Evolutionary conservation across 2,329 filamentous ascomycete genomes (phyloP), one percentile per base, ranked within the genome.

Genomic region (Microdochium bolleyi): DNA sequence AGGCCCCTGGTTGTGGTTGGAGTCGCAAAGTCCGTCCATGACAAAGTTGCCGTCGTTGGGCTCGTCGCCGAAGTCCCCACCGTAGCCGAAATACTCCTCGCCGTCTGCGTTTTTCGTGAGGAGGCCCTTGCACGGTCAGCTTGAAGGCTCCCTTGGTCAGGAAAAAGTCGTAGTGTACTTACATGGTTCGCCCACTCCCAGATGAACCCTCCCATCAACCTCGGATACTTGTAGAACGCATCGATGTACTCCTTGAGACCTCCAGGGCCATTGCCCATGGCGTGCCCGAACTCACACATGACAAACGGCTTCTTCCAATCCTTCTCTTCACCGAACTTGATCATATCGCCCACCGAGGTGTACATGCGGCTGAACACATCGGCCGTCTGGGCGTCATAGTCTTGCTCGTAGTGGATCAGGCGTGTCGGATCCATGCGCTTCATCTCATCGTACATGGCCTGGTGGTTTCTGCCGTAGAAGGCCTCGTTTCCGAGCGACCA

Each of bases 401-500:
- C 84, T 0, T 76, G 79, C 60, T 88, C 84, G 58, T 88, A 88
- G 60, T 88, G 85, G 1, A 88, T 72, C 0, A 79, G 76, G 2
- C 84, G 73, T 5, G 73, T 80, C 1, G 69, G 61, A 54, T 88
- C 85, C 13, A 77, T 72, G 0, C 67, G 60, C 56, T 80, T 83
- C 59, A 83, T 79, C 64, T 75, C 82, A 3, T 83, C 71, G 54
- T 84, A 84, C 85, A 89, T 89, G 10, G 79, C 80, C 49, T 75
- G 75, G 53, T 86, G 83, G 55, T 89, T 89, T 1, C 70, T 69
- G 0, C 86, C 86, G 54, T 87, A 88, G 60, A 87, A 89, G 0
- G 84, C 76, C 61, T 89, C 85, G 53, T 89, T 89, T 0, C 86
- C 86, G 0, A 89, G 70, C 19, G 81, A 85, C 87, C 86, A 89